Base-by-base conservation (phyloP, 2,329 filamentous ascomycete genomes). In the Periconia sp. region DNA sequence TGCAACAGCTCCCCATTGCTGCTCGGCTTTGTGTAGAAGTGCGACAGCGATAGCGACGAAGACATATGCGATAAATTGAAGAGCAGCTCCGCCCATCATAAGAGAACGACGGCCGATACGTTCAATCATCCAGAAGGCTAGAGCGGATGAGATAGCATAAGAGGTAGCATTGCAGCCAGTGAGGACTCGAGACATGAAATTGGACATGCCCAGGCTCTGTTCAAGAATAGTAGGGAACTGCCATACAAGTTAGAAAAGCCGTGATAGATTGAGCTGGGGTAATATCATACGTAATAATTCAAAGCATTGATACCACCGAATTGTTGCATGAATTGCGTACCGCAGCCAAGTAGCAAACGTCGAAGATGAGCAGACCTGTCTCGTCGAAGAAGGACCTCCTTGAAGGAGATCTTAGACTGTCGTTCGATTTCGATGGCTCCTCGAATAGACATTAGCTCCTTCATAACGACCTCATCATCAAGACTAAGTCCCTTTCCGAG, bases 71-170 rank as follows among this genome's bases (percentile, higher is more conserved):
- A 59, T 39, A 21, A 40, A 56, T 23, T 57, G 52, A 7, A 56
- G 38, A 9, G 42, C 44, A 9, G 53, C 43, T 13, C 54, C 54
- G 19, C 39, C 36, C 7, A 59, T 40, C 53, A 59, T 57, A 11
- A 59, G 31, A 3, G 42, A 40, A n/a, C 55, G 53, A 13, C 55
- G 55, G 5, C 55, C 55, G 29, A 50, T 53, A 25, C 55, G 41
- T n/a, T 59, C 56, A 29, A 59, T 59, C 40, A 59, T 40, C 52
- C 52, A 56, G 37, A 57, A 57, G 33, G 43, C 48, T 4, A 56
- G 26, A 1, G 46, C 54, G 1, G 56, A 54, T 2, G 50, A 51
- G n/a, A 54, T 56, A 19, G 51, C 45, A 16, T 57, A 58, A 6
- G 57, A 58, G 12, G 50, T 54, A 4, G 50, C 42, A 18, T 56